A percentile compares a stretch with the other conserved stretches of the same genome.
phyloP scores from a whole-genome alignment of 768 basidiomycete genomes.

The Hypholoma sublateritium region DNA sequence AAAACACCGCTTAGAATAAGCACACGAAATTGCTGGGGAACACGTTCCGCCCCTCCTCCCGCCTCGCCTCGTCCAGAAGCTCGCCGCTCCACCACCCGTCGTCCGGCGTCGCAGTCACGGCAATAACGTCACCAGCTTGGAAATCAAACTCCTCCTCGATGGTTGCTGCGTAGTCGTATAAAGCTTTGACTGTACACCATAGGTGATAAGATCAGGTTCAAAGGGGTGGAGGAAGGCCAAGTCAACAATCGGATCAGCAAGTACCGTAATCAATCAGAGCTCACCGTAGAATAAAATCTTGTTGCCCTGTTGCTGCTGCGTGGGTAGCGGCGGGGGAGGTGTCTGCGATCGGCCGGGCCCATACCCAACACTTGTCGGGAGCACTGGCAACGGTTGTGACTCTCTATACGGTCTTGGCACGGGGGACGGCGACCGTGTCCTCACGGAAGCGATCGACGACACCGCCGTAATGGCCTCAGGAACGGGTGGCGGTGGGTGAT shows the following conservation, averaged over 20 bases:
- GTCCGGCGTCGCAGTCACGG: constrained; percentile 90
- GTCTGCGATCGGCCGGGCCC: constrained; percentile 23
- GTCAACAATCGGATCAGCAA: background rate
- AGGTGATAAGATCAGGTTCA: background rate
- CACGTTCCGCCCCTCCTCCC: constrained; percentile 68
- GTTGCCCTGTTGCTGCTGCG: constrained; percentile 22
- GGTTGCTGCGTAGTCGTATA: constrained; percentile 84
- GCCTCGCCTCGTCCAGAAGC: constrained; percentile 69
- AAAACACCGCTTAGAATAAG: constrained; percentile 48
- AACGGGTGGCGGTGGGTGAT: constrained; percentile 24
- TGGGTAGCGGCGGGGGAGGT: constrained; percentile 25
- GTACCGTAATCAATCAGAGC: constrained; percentile 24
- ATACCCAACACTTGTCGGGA: constrained; percentile 18
- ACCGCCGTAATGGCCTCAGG: constrained; percentile 15
- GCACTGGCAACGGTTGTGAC: constrained; percentile 27
- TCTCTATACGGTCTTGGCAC: constrained; percentile 17
- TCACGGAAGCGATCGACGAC: background rate
- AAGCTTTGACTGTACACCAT: constrained; percentile 66
- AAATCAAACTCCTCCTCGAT: constrained; percentile 96
- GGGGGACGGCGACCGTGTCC: constrained; percentile 14
- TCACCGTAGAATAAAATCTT: constrained; percentile 85
- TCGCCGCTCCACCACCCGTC: constrained; percentile 99
- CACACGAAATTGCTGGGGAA: constrained; percentile 91
- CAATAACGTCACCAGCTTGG: constrained; percentile 94
- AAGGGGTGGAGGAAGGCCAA: background rate